Conservation (phyloP, 768 basidiomycete genomes). For the Chalciporus chontae region DNA sequence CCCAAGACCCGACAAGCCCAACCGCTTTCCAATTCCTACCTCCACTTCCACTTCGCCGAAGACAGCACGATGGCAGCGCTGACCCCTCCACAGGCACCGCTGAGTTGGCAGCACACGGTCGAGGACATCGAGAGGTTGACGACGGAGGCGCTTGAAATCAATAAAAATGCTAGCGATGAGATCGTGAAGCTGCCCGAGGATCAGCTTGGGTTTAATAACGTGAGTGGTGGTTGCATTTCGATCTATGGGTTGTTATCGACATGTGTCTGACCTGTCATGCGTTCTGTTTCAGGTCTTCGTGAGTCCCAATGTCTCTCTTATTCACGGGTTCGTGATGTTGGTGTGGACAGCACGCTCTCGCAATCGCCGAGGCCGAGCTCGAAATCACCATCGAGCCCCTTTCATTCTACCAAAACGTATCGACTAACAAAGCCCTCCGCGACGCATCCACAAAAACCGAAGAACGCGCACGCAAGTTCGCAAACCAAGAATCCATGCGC, state of each 20-base stretch:
- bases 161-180: slow-evolving; percentile 56
- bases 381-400: slow-evolving; percentile 55
- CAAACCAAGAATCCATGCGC: slow-evolving; percentile 77
- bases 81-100: slow-evolving; percentile 64
- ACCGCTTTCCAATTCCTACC: not conserved
- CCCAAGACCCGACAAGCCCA: slow-evolving; percentile 4
- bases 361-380: slow-evolving; percentile 55
- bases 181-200: slow-evolving; percentile 56
- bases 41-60: slow-evolving; percentile 4
- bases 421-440: slow-evolving; percentile 67
- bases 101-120: slow-evolving; percentile 65
- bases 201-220: slow-evolving; percentile 65
- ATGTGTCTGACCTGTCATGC: not conserved
- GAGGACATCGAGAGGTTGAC: slow-evolving; percentile 58
- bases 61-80: slow-evolving; percentile 41
- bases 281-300: slow-evolving; percentile 62
- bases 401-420: slow-evolving; percentile 81
- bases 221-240: slow-evolving; percentile 31
- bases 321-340: not conserved
- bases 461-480: slow-evolving; percentile 63
- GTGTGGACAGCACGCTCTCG: slow-evolving; percentile 48
- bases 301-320: slow-evolving; percentile 34
- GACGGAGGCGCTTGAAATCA: slow-evolving; percentile 54
- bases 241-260: not conserved
- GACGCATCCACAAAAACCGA: slow-evolving; percentile 79